Conservation (phyloP, 176 grass and related monocot species). For the Pontederia paniculata region DNA sequence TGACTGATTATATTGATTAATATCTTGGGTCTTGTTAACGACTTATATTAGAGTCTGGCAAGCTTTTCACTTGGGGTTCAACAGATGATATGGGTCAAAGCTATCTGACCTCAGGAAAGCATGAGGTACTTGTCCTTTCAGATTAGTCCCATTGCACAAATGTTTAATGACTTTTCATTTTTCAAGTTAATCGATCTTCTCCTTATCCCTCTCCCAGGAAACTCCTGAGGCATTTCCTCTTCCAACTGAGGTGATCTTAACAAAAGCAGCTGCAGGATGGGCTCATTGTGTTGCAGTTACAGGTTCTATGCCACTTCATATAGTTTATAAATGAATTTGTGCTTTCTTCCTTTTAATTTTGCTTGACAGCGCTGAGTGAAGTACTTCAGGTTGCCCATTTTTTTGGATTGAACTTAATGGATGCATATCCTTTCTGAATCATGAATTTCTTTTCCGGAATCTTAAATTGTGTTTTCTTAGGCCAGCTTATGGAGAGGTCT, state of each 20-base stretch:
- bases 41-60: conserved; percentile 59
- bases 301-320: conserved; percentile 32
- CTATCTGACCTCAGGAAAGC: conserved; percentile 91
- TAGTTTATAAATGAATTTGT: background rate
- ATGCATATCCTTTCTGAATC: background rate
- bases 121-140: conserved; percentile 46
- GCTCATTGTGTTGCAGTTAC: conserved; percentile 93
- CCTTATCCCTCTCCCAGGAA: conserved; percentile 36
- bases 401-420: too few species aligned
- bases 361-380: too few species aligned
- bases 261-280: conserved; percentile 83
- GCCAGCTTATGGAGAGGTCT: conserved; percentile 80
- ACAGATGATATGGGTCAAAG: conserved; percentile 97
- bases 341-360: too few species aligned
- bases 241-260: conserved; percentile 53
- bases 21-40: background rate
- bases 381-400: too few species aligned
- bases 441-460: conserved; percentile 5
- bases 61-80: conserved; percentile 93
- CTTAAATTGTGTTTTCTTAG: conserved; percentile 17
- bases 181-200: background rate
- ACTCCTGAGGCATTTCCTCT: conserved; percentile 92
- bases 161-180: background rate
- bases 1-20: background rate
- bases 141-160: background rate